Conservation (phyloP, 78 protist species). For the Dictyostelium capitatum region DNA sequence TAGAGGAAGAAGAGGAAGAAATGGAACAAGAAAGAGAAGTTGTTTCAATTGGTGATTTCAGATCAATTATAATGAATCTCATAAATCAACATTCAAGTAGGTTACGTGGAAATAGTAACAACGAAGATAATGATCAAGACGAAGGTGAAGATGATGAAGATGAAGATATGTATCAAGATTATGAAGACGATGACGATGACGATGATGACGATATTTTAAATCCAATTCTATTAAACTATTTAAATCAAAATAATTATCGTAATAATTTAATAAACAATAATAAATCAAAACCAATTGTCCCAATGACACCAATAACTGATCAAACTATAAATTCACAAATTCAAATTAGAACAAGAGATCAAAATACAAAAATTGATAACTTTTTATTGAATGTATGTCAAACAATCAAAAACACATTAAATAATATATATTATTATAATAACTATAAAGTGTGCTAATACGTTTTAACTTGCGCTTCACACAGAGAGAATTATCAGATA, state of each 20-base stretch:
- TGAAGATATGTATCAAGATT: background rate
- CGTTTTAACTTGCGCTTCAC: no score
- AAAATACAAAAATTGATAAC: background rate
- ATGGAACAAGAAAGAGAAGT: background rate
- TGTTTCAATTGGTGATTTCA: background rate
- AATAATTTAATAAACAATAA: background rate
- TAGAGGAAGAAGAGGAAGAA: background rate
- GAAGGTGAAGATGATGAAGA: conserved; percentile 14
- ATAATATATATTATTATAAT: no score
- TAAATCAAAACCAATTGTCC: background rate
- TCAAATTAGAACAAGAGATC: conserved; percentile 1
- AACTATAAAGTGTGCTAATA: no score
- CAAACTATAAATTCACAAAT: conserved; percentile 14
- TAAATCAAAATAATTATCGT: background rate
- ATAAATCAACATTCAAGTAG: background rate
- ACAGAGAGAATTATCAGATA: conserved; percentile 55
- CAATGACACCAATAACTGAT: background rate
- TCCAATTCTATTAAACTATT: background rate
- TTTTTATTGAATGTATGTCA: background rate
- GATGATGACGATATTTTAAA: background rate
- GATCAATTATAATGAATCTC: background rate
- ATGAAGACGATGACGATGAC: background rate
- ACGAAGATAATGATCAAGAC: background rate
- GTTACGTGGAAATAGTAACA: background rate
- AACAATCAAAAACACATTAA: no score